These are phyloP conservation scores for Zoysia pacifica DNA, from an alignment of 176 grass and related monocot species.

Conservation along the genomic window DNA sequence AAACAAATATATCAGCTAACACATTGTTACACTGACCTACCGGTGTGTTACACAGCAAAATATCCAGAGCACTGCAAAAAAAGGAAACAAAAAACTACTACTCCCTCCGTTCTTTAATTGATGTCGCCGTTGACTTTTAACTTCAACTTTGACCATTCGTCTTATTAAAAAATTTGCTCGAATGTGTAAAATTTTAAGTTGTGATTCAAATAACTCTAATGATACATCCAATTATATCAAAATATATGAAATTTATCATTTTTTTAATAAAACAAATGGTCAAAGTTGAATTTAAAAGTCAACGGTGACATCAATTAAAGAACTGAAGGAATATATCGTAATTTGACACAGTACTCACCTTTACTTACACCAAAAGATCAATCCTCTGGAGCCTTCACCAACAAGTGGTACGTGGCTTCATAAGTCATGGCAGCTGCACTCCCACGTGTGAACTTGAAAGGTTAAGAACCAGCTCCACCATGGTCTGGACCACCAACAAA, in stretches of 20 bases:
- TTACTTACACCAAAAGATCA: background rate
- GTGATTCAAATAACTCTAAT: too few species aligned
- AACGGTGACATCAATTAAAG: too few species aligned
- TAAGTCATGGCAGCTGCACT: background rate
- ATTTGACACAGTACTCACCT: background rate
- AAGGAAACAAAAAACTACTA: too few species aligned
- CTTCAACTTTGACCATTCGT: too few species aligned
- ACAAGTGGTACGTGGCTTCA: background rate
- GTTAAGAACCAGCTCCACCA: constrained; percentile 47
- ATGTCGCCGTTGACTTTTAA: too few species aligned
- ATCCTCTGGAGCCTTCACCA: constrained; percentile 5
- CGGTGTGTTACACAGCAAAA: background rate
- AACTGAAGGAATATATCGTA: background rate
- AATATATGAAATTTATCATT: too few species aligned
- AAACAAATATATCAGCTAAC: background rate
- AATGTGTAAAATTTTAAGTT: too few species aligned
- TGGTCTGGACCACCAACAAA: constrained; percentile 26
- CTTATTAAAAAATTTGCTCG: too few species aligned
- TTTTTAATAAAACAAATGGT: too few species aligned
- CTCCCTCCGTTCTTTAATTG: too few species aligned
- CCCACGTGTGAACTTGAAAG: constrained; percentile 47
- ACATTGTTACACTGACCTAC: background rate
- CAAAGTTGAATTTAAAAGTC: too few species aligned
- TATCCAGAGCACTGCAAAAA: background rate
- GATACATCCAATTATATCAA: too few species aligned